Evolutionary conservation across 768 basidiomycete genomes (phyloP).

Genomic region (Mycena galopus): DNA sequence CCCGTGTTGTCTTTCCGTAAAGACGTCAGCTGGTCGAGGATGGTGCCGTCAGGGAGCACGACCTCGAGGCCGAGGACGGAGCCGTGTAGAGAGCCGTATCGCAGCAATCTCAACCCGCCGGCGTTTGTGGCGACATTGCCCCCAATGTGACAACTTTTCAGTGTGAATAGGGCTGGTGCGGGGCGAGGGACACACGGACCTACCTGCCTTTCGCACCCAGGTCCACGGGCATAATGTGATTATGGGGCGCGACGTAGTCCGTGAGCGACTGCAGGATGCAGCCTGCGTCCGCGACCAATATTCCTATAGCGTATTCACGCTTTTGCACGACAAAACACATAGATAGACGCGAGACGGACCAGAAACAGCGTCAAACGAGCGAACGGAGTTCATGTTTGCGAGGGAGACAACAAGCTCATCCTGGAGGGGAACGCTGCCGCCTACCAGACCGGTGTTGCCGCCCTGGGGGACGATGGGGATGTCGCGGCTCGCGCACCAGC

Average conservation of each 20-base stretch:
- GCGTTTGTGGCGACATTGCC: slow-evolving; percentile 98
- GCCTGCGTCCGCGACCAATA: slow-evolving; percentile 94
- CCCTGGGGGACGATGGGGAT: slow-evolving; percentile 98
- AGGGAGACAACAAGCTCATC: slow-evolving; percentile 92
- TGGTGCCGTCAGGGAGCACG: slow-evolving; percentile 93
- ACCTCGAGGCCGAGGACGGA: slow-evolving; percentile 96
- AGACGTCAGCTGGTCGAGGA: slow-evolving; percentile 90
- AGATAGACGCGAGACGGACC: slow-evolving; percentile 57
- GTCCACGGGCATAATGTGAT: slow-evolving; percentile 97
- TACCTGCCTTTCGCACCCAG: slow-evolving; percentile 98
- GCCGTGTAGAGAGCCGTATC: slow-evolving; percentile 96
- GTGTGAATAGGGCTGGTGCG: slow-evolving; percentile 2
- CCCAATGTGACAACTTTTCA: slow-evolving; percentile 91
- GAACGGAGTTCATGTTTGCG: slow-evolving; percentile 83
- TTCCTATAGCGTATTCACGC: slow-evolving; percentile 62
- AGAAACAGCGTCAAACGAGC: slow-evolving; percentile 87
- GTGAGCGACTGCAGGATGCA: slow-evolving; percentile 92
- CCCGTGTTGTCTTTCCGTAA: slow-evolving; percentile 98
- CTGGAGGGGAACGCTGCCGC: slow-evolving; percentile 89
- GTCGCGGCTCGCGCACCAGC: slow-evolving; percentile 83
- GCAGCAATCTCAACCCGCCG: slow-evolving; percentile 92
- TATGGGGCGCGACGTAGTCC: slow-evolving; percentile 85
- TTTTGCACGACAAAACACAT: neutral
- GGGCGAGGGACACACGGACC: slow-evolving; percentile 58
- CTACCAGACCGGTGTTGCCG: slow-evolving; percentile 98